Evolutionary conservation across 2,329 filamentous ascomycete species (phyloP).

Genomic region (Diplodia sapinea): DNA sequence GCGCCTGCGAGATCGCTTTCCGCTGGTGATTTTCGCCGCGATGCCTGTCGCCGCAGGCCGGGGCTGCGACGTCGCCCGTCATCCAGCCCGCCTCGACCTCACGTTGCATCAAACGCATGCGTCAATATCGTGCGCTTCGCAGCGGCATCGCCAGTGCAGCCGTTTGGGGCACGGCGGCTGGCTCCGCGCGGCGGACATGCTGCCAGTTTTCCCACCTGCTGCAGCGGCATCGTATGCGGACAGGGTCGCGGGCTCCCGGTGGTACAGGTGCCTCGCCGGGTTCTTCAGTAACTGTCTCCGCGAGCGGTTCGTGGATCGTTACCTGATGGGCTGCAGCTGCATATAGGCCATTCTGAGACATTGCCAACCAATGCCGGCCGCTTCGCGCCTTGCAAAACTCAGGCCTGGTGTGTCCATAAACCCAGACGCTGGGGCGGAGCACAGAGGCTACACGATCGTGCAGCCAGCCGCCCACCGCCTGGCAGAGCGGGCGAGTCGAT

Average conservation of each 20-base stretch:
- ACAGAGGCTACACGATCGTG: conserved; percentile 32
- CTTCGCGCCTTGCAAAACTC: conserved; percentile 34
- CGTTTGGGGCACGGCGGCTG: not conserved
- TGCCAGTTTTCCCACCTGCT: conserved; percentile 16
- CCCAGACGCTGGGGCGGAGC: conserved; percentile 28
- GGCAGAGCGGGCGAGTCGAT: conserved; percentile 8
- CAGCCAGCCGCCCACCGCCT: conserved; percentile 23
- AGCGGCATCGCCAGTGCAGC: conserved; percentile 1
- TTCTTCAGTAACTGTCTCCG: conserved; percentile 24
- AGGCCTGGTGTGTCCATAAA: conserved; percentile 24
- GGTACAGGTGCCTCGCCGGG: conserved; percentile 21
- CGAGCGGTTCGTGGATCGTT: conserved; percentile 29
- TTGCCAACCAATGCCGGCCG: conserved; percentile 29
- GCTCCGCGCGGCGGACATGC: conserved; percentile 13
- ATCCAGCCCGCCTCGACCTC: conserved; percentile 14
- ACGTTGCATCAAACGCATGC: conserved; percentile 20
- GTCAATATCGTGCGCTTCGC: conserved; percentile 23
- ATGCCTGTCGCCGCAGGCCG: conserved; percentile 4
- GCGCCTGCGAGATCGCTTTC: conserved; percentile 8
- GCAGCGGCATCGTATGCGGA: conserved; percentile 25
- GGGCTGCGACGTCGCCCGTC: not conserved
- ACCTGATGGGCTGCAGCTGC: conserved; percentile 23
- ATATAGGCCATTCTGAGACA: conserved; percentile 23
- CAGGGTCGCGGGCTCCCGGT: conserved; percentile 16
- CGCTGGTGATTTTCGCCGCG: not conserved